Percentiles rank a stretch among this genome's conserved stretches.
phyloP scores from a whole-genome alignment of 1,284 basidiomycete genomes.

The Trametes versicolor region DNA sequence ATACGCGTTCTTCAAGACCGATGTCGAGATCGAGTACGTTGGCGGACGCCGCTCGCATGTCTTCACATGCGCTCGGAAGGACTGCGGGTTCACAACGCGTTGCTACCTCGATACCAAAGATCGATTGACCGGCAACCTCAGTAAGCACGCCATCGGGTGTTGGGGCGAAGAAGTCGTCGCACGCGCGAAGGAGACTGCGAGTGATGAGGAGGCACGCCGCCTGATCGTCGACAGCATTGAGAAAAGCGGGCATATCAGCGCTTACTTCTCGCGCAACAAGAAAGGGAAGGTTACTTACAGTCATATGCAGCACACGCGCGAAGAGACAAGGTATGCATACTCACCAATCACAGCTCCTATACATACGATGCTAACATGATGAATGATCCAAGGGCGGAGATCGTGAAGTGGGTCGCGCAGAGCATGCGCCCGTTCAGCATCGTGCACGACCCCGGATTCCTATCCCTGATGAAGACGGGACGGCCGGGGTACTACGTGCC shows the following conservation, averaged over 20 bases:
- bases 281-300: conserved; percentile 25
- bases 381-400: conserved; percentile 24
- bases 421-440: conserved; percentile 33
- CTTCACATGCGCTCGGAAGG: not conserved
- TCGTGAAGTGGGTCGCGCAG: conserved; percentile 31
- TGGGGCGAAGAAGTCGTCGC: conserved; percentile 46
- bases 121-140: conserved; percentile 45
- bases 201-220: conserved; percentile 26
- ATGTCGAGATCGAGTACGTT: not conserved
- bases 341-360: too few species aligned
- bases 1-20: not conserved
- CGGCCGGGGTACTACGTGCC: conserved; percentile 35
- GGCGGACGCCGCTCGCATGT: not conserved
- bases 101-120: conserved; percentile 43
- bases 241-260: conserved; percentile 36
- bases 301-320: conserved; percentile 26
- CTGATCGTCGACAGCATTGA: conserved; percentile 12
- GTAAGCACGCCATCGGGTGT: conserved; percentile 45
- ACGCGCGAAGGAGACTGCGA: conserved; percentile 32
- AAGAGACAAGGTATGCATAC: conserved; percentile 35
- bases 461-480: conserved; percentile 36
- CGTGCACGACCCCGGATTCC: conserved; percentile 32
- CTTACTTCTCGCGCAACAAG: conserved; percentile 35
- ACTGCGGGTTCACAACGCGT: conserved; percentile 39
- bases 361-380: too few species aligned